Evolutionary conservation across 73 alveolate species (phyloP).

Genomic region (Effrenium voratum): DNA sequence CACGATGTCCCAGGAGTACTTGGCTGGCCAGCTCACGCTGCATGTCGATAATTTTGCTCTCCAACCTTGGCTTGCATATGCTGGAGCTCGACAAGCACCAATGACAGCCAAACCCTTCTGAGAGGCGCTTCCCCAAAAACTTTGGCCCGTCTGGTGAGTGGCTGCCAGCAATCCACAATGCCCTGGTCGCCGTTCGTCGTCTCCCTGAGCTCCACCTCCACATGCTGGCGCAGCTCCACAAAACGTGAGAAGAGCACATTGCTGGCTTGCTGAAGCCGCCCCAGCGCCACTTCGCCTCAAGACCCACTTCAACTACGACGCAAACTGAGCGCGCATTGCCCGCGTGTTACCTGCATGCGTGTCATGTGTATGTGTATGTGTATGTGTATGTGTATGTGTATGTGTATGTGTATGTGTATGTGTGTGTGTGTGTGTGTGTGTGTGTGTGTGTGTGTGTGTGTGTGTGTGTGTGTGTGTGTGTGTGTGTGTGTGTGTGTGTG

Average conservation of each 20-base stretch:
- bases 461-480: too few relatives aligned
- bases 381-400: too few relatives aligned
- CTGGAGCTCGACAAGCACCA: not conserved
- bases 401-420: too few relatives aligned
- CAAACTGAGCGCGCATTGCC: too few relatives aligned
- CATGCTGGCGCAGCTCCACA: constrained; percentile 54
- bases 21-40: constrained; percentile 63
- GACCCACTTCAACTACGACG: too few relatives aligned
- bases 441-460: too few relatives aligned
- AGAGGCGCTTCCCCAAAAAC: not conserved
- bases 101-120: not conserved
- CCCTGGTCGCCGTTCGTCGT: constrained; percentile 81
- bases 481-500: too few relatives aligned
- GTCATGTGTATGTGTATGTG: too few relatives aligned
- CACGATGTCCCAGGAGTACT: constrained; percentile 43
- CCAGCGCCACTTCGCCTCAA: constrained; percentile 27
- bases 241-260: constrained; percentile 34
- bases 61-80: constrained; percentile 9
- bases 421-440: too few relatives aligned
- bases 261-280: constrained; percentile 59
- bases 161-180: constrained; percentile 55
- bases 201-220: constrained; percentile 74
- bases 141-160: not conserved
- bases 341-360: too few relatives aligned
- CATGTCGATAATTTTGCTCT: constrained; percentile 55